Percentiles rank a stretch among this genome's conserved stretches.
Evolutionary conservation across 2,329 filamentous ascomycete genomes (phyloP).

Genomic region (Verticillium klebahnii): DNA sequence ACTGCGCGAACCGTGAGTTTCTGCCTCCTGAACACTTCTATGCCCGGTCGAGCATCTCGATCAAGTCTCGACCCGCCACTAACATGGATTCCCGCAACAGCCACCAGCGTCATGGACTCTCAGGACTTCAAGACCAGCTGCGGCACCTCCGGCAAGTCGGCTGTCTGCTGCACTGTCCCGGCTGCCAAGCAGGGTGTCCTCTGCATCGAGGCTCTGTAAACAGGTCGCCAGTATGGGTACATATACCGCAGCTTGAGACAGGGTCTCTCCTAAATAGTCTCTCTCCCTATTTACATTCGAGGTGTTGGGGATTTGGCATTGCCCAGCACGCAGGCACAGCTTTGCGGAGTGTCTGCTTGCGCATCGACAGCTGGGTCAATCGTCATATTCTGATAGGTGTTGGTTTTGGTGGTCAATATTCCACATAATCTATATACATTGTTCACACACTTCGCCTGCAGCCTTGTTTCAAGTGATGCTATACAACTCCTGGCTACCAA

Average conservation of each 20-base stretch:
- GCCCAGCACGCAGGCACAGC: too few species aligned
- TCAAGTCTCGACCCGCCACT: background rate
- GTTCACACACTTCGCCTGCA: too few species aligned
- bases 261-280: background rate
- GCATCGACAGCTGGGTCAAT: too few species aligned
- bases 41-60: background rate
- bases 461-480: too few species aligned
- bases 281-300: too few species aligned
- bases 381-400: too few species aligned
- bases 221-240: background rate
- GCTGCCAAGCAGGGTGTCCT: constrained; percentile 32
- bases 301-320: too few species aligned
- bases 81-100: constrained; percentile 13
- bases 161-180: constrained; percentile 53
- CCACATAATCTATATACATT: too few species aligned
- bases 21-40: background rate
- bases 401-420: too few species aligned
- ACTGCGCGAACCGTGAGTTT: constrained; percentile 41
- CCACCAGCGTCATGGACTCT: constrained; percentile 27
- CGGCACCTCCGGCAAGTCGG: constrained; percentile 43
- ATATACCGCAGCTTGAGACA: background rate
- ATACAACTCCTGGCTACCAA: too few species aligned
- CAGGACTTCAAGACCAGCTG: constrained; percentile 42
- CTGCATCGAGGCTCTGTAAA: constrained; percentile 23
- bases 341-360: too few species aligned